phyloP scores from a whole-genome alignment of 2,329 filamentous ascomycete genomes.

The Verticillium longisporum region DNA sequence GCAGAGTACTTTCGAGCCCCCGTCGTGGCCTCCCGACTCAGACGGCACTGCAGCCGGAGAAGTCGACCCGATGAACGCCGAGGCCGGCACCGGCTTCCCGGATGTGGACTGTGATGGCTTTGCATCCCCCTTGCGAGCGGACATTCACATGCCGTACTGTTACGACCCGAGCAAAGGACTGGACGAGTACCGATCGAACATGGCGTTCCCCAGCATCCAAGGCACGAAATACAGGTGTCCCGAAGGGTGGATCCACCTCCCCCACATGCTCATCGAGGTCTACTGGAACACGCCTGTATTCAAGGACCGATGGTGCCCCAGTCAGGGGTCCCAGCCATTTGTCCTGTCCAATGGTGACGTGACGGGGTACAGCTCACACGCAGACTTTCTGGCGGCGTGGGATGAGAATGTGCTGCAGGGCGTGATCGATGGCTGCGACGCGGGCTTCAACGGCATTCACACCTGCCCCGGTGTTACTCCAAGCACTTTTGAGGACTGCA shows the following conservation, averaged over 20 bases:
- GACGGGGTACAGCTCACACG: slow-evolving; percentile 66
- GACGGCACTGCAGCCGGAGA: slow-evolving; percentile 50
- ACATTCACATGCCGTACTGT: slow-evolving; percentile 68
- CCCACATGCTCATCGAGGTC: slow-evolving; percentile 51
- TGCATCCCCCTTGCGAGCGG: slow-evolving; percentile 54
- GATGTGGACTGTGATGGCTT: slow-evolving; percentile 59
- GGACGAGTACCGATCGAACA: slow-evolving; percentile 56
- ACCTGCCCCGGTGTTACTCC: slow-evolving; percentile 52
- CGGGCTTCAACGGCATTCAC: slow-evolving; percentile 52
- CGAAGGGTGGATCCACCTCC: slow-evolving; percentile 44
- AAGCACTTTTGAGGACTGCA: slow-evolving; percentile 21
- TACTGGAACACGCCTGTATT: slow-evolving; percentile 55
- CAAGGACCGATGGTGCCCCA: slow-evolving; percentile 41
- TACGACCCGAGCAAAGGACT: slow-evolving; percentile 59
- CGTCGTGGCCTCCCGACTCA: slow-evolving; percentile 48
- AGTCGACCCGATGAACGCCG: slow-evolving; percentile 44
- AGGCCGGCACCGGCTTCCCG: slow-evolving; percentile 60
- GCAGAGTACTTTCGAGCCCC: slow-evolving; percentile 36
- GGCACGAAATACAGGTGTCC: slow-evolving; percentile 41
- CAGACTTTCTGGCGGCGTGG: slow-evolving; percentile 70
- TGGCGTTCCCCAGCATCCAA: slow-evolving; percentile 48
- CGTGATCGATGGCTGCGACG: slow-evolving; percentile 61
- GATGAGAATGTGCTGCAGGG: slow-evolving; percentile 56
- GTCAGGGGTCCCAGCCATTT: slow-evolving; percentile 53
- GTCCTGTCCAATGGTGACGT: slow-evolving; percentile 63